These are phyloP conservation scores for Pleurotus ostreatus DNA, from an alignment of 768 basidiomycete genomes.

Conservation along the genomic window DNA sequence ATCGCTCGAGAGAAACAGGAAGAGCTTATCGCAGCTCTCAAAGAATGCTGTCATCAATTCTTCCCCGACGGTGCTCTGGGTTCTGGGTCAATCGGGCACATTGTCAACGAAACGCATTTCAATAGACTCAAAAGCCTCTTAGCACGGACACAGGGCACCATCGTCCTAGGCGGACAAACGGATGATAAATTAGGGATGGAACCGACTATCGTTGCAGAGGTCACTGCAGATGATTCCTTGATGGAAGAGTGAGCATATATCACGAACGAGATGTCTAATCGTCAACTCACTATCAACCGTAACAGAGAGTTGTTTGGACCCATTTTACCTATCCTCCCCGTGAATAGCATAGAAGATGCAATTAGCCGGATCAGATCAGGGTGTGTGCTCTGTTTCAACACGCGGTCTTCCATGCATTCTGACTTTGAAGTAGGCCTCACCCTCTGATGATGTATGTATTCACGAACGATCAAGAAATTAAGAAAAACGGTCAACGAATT, in stretches of 20 bases:
- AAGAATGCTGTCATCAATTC: slow-evolving; percentile 40
- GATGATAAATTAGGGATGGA: slow-evolving; percentile 46
- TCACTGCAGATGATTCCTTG: slow-evolving; percentile 50
- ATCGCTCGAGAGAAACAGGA: slow-evolving; percentile 37
- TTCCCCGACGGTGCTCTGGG: slow-evolving; percentile 50
- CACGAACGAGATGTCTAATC: background rate
- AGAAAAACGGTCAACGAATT: slow-evolving; percentile 29
- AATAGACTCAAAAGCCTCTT: slow-evolving; percentile 50
- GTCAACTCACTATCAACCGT: background rate
- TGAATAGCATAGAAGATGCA: slow-evolving; percentile 52
- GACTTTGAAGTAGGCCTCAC: slow-evolving; percentile 35
- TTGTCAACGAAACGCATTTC: slow-evolving; percentile 53
- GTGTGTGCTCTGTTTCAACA: slow-evolving; percentile 26
- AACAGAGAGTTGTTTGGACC: slow-evolving; percentile 76
- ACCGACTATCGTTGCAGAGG: slow-evolving; percentile 56
- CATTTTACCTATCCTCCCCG: slow-evolving; percentile 56
- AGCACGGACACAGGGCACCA: slow-evolving; percentile 47
- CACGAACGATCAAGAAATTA: slow-evolving; percentile 40
- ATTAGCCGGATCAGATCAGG: slow-evolving; percentile 49
- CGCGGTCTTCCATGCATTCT: no score
- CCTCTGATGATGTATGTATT: slow-evolving; percentile 67
- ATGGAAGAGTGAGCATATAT: slow-evolving; percentile 49
- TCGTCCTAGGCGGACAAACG: slow-evolving; percentile 48
- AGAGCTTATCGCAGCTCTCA: slow-evolving; percentile 40
- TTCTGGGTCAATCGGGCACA: slow-evolving; percentile 39